Conservation (phyloP, 1,284 basidiomycete genomes). For the Trametes sp. region DNA sequence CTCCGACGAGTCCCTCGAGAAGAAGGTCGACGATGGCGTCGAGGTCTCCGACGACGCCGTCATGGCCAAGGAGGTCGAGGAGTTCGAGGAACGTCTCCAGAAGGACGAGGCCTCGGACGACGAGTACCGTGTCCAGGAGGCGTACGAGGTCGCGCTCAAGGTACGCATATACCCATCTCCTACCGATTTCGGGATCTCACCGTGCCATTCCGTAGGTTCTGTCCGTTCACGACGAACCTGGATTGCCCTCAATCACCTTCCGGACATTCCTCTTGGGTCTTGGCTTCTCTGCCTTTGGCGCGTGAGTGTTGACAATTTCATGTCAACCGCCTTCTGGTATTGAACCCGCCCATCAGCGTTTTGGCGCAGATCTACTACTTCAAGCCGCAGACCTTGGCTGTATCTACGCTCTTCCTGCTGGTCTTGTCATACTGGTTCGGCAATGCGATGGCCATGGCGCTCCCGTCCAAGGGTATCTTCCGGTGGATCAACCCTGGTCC, state of each 20-base stretch:
- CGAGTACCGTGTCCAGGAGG: constrained; percentile 45
- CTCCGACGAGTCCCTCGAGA: constrained; percentile 34
- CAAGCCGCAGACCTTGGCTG: constrained; percentile 46
- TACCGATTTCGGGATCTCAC: background rate
- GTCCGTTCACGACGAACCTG: constrained; percentile 48
- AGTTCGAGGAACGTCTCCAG: constrained; percentile 48
- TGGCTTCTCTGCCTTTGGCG: constrained; percentile 45
- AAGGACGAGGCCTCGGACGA: constrained; percentile 41
- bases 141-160: constrained; percentile 48
- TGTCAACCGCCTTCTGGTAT: background rate
- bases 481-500: constrained; percentile 52
- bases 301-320: constrained; percentile 32
- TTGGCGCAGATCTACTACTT: constrained; percentile 50
- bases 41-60: constrained; percentile 33
- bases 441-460: constrained; percentile 41
- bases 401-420: constrained; percentile 46
- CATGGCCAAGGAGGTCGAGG: constrained; percentile 42
- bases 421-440: constrained; percentile 49
- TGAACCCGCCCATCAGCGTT: constrained; percentile 34
- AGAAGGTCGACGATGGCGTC: constrained; percentile 29
- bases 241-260: constrained; percentile 48
- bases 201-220: constrained; percentile 40
- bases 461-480: constrained; percentile 46
- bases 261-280: constrained; percentile 46
- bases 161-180: constrained; percentile 26